A percentile compares a stretch with the other conserved stretches of the same genome.
Conservation (phyloP, 495 filamentous ascomycete genomes). For the Penicillium soppii region DNA sequence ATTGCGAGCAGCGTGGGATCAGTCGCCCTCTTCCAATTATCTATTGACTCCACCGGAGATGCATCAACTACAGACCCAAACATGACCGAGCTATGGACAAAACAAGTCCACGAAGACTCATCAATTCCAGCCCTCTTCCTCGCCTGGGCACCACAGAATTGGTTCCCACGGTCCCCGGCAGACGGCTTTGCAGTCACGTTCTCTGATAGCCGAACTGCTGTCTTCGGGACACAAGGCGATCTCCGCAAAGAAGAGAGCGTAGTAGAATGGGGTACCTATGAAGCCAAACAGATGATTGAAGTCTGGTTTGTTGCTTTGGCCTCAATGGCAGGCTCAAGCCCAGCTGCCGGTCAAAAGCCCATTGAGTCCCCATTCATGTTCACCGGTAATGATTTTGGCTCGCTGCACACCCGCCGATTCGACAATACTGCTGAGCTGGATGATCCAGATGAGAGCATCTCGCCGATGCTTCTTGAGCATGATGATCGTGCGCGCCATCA, state of each 20-base stretch:
- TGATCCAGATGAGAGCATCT: constrained; percentile 18
- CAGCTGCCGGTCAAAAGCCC: background rate
- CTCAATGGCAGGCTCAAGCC: constrained; percentile 1
- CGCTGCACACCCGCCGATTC: constrained; percentile 34
- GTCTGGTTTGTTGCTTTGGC: constrained; percentile 47
- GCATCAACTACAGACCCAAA: constrained; percentile 9
- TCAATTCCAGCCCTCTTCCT: constrained; percentile 68
- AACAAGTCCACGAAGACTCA: constrained; percentile 43
- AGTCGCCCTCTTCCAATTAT: constrained; percentile 60
- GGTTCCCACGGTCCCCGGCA: constrained; percentile 28
- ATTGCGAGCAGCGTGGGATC: constrained; percentile 72
- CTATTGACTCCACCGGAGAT: constrained; percentile 2
- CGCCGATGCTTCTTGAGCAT: constrained; percentile 22
- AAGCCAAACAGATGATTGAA: constrained; percentile 41
- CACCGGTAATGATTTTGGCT: constrained; percentile 37
- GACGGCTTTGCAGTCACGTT: constrained; percentile 65
- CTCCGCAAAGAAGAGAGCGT: constrained; percentile 14
- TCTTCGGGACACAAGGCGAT: constrained; percentile 38
- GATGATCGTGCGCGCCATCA: constrained; percentile 54
- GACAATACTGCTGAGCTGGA: constrained; percentile 13
- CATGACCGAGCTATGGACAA: constrained; percentile 36
- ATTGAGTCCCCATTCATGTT: constrained; percentile 33
- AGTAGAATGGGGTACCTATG: constrained; percentile 26
- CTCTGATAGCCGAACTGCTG: constrained; percentile 59
- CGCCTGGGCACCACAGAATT: constrained; percentile 62